phyloP scores from a whole-genome alignment of 1,284 basidiomycete genomes.

The Cystobasidiaceae sp. region DNA sequence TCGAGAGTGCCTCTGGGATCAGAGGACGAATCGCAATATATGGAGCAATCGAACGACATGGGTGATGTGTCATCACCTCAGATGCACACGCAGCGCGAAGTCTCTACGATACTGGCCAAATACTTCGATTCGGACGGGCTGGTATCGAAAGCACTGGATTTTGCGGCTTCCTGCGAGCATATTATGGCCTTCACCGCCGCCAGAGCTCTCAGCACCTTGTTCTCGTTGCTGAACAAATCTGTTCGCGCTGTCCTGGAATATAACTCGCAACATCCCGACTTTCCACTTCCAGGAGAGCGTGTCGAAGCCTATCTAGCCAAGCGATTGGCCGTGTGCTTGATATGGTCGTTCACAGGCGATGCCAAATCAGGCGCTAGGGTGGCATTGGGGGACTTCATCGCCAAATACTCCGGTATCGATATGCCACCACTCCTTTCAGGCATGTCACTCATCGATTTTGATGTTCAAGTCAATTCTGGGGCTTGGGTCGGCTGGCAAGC shows the following conservation, averaged over 20 bases:
- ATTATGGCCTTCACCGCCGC: conserved; percentile 98
- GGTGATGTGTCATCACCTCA: too few relatives aligned
- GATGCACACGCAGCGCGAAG: too few relatives aligned
- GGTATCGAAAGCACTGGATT: conserved; percentile 69
- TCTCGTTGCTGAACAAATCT: conserved; percentile 95
- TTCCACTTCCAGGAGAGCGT: conserved; percentile 76
- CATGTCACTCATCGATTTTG: conserved; percentile 87
- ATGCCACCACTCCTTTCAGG: conserved; percentile 69
- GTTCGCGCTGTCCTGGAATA: conserved; percentile 90
- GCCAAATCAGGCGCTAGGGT: conserved; percentile 82
- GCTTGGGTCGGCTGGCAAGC: conserved; percentile 92
- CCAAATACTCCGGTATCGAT: conserved; percentile 80
- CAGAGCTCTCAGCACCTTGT: conserved; percentile 88
- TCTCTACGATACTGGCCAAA: conserved; percentile 69
- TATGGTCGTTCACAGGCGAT: conserved; percentile 98
- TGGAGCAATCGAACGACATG: too few relatives aligned
- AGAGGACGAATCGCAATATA: too few relatives aligned
- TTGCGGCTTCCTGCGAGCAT: conserved; percentile 78
- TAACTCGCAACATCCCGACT: conserved; percentile 89
- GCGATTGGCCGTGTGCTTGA: conserved; percentile 82
- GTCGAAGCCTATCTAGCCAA: conserved; percentile 87
- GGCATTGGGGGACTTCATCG: conserved; percentile 82
- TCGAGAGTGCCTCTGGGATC: too few relatives aligned
- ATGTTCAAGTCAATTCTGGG: conserved; percentile 77
- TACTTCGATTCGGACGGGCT: conserved; percentile 80